phyloP scores from a whole-genome alignment of 768 basidiomycete species.

The Boletus sp. region DNA sequence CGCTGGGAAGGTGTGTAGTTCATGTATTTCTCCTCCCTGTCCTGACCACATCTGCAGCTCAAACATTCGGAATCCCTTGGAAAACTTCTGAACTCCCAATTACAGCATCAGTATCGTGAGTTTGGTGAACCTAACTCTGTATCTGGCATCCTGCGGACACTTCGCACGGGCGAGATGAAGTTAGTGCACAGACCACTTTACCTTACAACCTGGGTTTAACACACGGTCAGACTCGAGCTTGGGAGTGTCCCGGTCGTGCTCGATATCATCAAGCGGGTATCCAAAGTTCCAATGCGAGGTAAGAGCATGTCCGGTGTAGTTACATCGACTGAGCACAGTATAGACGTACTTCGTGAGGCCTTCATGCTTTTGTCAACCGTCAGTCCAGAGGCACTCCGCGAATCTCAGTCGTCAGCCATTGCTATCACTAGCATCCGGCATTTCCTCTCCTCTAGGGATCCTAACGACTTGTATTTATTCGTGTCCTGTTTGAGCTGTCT shows the following conservation, averaged over 20 bases:
- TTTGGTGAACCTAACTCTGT: constrained; percentile 3
- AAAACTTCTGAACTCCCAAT: constrained; percentile 23
- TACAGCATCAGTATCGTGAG: constrained; percentile 14
- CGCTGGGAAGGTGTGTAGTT: constrained; percentile 24
- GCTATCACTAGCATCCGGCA: constrained; percentile 51
- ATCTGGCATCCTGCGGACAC: constrained; percentile 20
- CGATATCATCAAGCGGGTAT: constrained; percentile 26
- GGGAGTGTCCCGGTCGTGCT: constrained; percentile 19
- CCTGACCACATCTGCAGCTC: constrained; percentile 18
- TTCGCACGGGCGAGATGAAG: constrained; percentile 24
- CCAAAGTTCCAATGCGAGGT: constrained; percentile 28
- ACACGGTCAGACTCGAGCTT: constrained; percentile 21
- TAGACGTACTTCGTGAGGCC: constrained; percentile 34
- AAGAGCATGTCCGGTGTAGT: background rate
- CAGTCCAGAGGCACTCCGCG: constrained; percentile 17
- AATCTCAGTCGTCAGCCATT: constrained; percentile 14
- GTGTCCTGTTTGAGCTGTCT: constrained; percentile 60
- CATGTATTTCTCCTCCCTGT: background rate
- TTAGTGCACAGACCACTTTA: constrained; percentile 10
- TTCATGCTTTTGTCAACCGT: constrained; percentile 33
- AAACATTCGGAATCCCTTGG: constrained; percentile 22
- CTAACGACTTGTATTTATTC: constrained; percentile 66
- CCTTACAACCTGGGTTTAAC: background rate
- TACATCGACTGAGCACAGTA: constrained; percentile 16
- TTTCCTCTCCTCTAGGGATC: constrained; percentile 54